These are phyloP conservation scores for Trichoderma arundinaceum DNA, from an alignment of 2,329 filamentous ascomycete genomes.

Conservation along the genomic window DNA sequence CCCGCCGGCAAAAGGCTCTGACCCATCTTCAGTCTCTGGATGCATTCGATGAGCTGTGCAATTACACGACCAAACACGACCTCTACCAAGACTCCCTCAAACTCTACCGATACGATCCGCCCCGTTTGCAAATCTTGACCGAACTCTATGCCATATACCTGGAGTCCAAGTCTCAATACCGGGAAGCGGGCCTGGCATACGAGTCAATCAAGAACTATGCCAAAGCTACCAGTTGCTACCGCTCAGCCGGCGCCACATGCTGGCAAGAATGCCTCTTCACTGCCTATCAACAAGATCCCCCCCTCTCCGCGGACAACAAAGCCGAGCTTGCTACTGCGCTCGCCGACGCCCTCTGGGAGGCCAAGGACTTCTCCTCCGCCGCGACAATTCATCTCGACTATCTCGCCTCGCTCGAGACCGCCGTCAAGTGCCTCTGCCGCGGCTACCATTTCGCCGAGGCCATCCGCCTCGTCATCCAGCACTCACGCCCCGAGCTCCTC, in stretches of 20 bases:
- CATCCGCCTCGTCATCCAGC: conserved; percentile 73
- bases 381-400: conserved; percentile 83
- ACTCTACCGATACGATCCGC: conserved; percentile 81
- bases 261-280: conserved; percentile 92
- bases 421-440: conserved; percentile 80
- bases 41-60: conserved; percentile 76
- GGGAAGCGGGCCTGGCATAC: conserved; percentile 88
- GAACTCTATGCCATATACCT: conserved; percentile 80
- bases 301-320: conserved; percentile 65
- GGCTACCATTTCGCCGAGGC: conserved; percentile 88
- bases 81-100: conserved; percentile 80
- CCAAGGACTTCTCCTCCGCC: conserved; percentile 81
- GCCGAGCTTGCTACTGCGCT: conserved; percentile 72
- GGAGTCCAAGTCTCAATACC: conserved; percentile 74
- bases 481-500: conserved; percentile 67
- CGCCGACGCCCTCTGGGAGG: conserved; percentile 79
- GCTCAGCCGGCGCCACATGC: conserved; percentile 72
- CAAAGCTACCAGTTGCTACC: conserved; percentile 81
- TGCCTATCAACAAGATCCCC: conserved; percentile 69
- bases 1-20: conserved; percentile 77
- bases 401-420: conserved; percentile 71
- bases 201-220: conserved; percentile 79
- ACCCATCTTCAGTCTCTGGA: conserved; percentile 74
- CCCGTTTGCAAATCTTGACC: conserved; percentile 71
- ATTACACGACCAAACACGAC: conserved; percentile 77